These are phyloP conservation scores for Blastobotrys niveus DNA, from an alignment of 1,139 yeast species.

Conservation along the genomic window DNA sequence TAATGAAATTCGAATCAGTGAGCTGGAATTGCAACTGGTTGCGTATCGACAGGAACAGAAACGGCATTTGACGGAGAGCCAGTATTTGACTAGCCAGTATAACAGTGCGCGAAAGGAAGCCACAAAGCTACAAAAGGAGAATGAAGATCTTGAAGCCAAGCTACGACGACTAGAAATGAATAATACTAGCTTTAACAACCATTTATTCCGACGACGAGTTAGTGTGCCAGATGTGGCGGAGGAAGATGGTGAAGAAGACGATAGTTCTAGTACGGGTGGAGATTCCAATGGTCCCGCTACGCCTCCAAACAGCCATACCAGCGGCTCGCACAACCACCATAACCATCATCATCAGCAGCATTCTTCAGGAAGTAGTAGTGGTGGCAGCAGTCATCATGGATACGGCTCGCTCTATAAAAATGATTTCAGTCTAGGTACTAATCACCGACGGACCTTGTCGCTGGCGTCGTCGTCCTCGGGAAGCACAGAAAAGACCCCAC, in stretches of 20 bases:
- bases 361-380: no score
- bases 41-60: slow-evolving; percentile 23
- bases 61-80: slow-evolving; percentile 22
- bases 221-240: slow-evolving; percentile 8
- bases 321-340: no score
- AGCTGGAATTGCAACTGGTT: slow-evolving; percentile 19
- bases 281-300: slow-evolving; percentile 12
- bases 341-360: no score
- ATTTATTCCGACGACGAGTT: slow-evolving; percentile 4
- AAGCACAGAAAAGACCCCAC: slow-evolving; percentile 10
- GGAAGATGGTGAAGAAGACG: slow-evolving; percentile 2
- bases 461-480: slow-evolving; percentile 4
- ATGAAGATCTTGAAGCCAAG: slow-evolving; percentile 14
- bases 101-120: slow-evolving; percentile 22
- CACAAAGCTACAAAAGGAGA: slow-evolving; percentile 14
- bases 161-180: slow-evolving; percentile 9
- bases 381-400: no score
- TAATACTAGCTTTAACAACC: not conserved
- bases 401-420: no score
- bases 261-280: not conserved
- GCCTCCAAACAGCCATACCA: no score
- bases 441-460: slow-evolving; percentile 9
- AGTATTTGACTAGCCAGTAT: slow-evolving; percentile 25
- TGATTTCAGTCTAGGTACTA: not conserved
- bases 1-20: slow-evolving; percentile 9